Evolutionary conservation across 179 eudicot species (phyloP).

Genomic region (Dionaea muscipula): DNA sequence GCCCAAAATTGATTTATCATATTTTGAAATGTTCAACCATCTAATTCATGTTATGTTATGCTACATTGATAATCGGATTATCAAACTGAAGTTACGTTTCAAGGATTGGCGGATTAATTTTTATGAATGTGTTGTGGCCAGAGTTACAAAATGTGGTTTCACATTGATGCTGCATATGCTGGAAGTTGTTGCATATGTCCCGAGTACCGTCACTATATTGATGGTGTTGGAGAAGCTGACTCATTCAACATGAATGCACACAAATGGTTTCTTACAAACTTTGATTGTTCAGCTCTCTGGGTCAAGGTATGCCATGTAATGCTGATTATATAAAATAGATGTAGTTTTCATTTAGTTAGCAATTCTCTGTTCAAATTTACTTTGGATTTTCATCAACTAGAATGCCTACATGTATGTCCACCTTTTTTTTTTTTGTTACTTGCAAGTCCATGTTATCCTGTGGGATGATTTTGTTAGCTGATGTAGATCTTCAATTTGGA

Average conservation of each 20-base stretch:
- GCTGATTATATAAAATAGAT: neutral
- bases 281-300: conserved; percentile 90
- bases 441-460: too few species aligned
- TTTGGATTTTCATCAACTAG: too few species aligned
- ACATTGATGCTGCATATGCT: conserved; percentile 91
- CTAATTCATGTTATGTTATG: neutral
- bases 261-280: conserved; percentile 85
- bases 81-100: neutral
- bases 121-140: conserved; percentile 22
- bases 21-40: too few species aligned
- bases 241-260: conserved; percentile 91
- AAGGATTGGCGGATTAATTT: conserved; percentile 4
- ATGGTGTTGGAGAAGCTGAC: conserved; percentile 84
- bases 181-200: conserved; percentile 98
- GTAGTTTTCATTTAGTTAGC: too few species aligned
- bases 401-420: too few species aligned
- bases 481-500: too few species aligned
- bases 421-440: too few species aligned
- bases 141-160: conserved; percentile 71
- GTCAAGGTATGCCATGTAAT: conserved; percentile 40
- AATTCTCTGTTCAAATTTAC: too few species aligned
- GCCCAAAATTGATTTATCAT: too few species aligned
- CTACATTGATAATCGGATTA: neutral
- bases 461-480: too few species aligned
- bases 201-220: conserved; percentile 61